Conservation (phyloP, 1,139 yeast genomes). For the Saccharomyces hybrid region DNA sequence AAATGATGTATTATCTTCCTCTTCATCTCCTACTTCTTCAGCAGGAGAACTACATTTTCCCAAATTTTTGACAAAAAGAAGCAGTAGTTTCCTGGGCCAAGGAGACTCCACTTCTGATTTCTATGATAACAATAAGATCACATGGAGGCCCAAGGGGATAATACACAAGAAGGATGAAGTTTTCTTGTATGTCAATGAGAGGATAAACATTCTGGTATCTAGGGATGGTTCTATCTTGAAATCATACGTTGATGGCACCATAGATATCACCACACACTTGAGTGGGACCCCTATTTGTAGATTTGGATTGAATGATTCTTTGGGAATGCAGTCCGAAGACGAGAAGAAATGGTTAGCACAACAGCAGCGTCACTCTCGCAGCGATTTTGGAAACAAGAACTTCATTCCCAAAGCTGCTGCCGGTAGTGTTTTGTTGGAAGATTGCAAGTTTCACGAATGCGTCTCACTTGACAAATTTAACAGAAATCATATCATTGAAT, state of each 20-base stretch:
- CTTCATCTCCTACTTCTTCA: background rate
- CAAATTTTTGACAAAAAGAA: constrained; percentile 13
- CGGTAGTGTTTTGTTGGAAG: constrained; percentile 55
- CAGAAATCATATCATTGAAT: constrained; percentile 56
- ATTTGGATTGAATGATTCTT: constrained; percentile 50
- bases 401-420: constrained; percentile 37
- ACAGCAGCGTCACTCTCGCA: background rate
- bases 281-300: constrained; percentile 69
- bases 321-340: constrained; percentile 35
- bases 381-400: constrained; percentile 11
- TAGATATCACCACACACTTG: constrained; percentile 63
- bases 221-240: constrained; percentile 54
- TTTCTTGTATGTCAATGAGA: constrained; percentile 68
- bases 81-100: constrained; percentile 12
- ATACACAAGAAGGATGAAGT: constrained; percentile 80
- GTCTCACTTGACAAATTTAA: constrained; percentile 68
- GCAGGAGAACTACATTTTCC: constrained; percentile 9
- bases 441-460: constrained; percentile 85
- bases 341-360: constrained; percentile 35
- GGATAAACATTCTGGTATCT: constrained; percentile 59
- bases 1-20: constrained; percentile 1
- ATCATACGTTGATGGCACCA: constrained; percentile 71
- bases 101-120: constrained; percentile 10
- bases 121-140: constrained; percentile 31
- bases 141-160: constrained; percentile 72